These are phyloP conservation scores for Piper betle DNA, from an alignment of 164 flowering plant species.

Conservation along the genomic window DNA sequence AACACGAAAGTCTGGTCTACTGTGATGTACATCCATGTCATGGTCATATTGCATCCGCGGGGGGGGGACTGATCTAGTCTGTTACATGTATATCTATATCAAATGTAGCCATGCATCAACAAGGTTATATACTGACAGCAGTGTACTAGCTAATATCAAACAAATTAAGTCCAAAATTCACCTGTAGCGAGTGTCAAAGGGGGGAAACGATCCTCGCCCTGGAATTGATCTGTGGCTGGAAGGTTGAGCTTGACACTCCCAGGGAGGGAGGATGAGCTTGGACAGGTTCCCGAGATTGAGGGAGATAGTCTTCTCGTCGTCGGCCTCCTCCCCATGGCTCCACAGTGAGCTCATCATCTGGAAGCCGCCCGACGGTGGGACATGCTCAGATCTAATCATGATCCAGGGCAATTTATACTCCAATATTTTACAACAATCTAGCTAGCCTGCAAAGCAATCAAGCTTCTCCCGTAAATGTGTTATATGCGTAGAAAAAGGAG, in stretches of 20 bases:
- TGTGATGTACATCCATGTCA: too few relatives aligned
- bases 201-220: conserved; percentile 50
- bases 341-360: neutral
- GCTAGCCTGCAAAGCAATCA: neutral
- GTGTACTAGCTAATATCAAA: too few relatives aligned
- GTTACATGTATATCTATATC: too few relatives aligned
- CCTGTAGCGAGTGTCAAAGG: conserved; percentile 75
- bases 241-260: conserved; percentile 35
- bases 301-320: conserved; percentile 5
- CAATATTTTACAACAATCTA: neutral
- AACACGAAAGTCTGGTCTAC: too few relatives aligned
- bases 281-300: conserved; percentile 40
- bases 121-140: neutral
- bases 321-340: neutral
- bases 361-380: neutral
- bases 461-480: neutral
- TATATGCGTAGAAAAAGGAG: neutral
- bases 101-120: too few relatives aligned
- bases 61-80: too few relatives aligned
- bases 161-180: conserved; percentile 4
- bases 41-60: too few relatives aligned
- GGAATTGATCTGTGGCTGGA: conserved; percentile 22
- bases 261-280: conserved; percentile 68
- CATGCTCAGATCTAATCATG: neutral
- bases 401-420: too few relatives aligned